These are phyloP conservation scores for Suhomyces guaymorum DNA, from an alignment of 1,139 yeast species.

Conservation along the genomic window DNA sequence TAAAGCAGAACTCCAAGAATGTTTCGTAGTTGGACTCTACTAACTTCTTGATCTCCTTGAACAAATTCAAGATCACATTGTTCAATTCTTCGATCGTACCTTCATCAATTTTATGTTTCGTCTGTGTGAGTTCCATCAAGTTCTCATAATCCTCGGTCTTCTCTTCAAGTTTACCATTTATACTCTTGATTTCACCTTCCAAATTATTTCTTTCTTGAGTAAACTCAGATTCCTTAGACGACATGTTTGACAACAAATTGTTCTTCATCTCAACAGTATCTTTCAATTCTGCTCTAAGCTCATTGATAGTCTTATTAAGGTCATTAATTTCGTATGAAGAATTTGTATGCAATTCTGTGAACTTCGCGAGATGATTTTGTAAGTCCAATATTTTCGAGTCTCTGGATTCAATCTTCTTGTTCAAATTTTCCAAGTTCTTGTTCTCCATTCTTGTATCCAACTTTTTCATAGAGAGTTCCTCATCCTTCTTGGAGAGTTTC, in stretches of 20 bases:
- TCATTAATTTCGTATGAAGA: conserved; percentile 21
- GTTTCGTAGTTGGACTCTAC: conserved; percentile 27
- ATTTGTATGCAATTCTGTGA: conserved; percentile 17
- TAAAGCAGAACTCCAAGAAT: conserved; percentile 52
- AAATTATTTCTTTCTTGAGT: conserved; percentile 52
- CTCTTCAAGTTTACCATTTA: conserved; percentile 36
- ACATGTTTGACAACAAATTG: conserved; percentile 65
- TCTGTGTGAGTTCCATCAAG: conserved; percentile 40
- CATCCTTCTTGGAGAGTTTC: conserved; percentile 8
- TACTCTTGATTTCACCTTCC: conserved; percentile 49
- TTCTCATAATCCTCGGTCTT: conserved; percentile 55
- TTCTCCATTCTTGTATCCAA: conserved; percentile 25
- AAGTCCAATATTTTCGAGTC: conserved; percentile 34
- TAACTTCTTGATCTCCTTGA: conserved; percentile 23
- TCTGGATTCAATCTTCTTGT: conserved; percentile 27
- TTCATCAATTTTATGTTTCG: conserved; percentile 32
- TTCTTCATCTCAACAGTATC: conserved; percentile 50
- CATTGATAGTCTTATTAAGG: conserved; percentile 24
- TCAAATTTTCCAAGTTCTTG: conserved; percentile 26
- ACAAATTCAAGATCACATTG: conserved; percentile 22
- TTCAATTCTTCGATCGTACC: conserved; percentile 31
- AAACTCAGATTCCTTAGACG: conserved; percentile 62
- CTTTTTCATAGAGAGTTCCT: conserved; percentile 9
- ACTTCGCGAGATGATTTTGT: conserved; percentile 26
- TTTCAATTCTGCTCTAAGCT: conserved; percentile 27